Conservation (phyloP, 2,329 filamentous ascomycete genomes). For the Fusarium pilosicola region DNA sequence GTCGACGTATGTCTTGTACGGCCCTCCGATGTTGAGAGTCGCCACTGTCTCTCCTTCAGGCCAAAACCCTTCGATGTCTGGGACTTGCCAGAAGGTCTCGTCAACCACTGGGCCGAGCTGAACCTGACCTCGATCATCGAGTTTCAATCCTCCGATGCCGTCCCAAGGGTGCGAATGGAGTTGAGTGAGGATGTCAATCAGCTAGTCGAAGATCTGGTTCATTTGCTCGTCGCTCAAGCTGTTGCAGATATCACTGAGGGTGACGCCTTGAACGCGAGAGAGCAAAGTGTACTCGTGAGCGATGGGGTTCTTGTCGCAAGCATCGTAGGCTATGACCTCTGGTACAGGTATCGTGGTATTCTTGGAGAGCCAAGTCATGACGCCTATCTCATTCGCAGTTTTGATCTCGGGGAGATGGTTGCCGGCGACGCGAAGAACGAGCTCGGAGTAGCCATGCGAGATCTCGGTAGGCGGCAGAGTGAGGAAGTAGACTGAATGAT, state of each 20-base stretch:
- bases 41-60: neutral
- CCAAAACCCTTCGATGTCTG: neutral
- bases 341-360: neutral
- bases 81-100: neutral
- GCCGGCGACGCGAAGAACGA: neutral
- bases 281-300: neutral
- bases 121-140: accelerated
- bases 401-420: neutral
- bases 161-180: neutral
- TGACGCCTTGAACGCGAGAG: accelerated
- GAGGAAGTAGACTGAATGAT: neutral
- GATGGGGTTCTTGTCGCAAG: accelerated
- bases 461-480: accelerated
- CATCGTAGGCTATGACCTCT: neutral
- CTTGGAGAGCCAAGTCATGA: neutral
- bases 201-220: neutral
- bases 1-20: neutral
- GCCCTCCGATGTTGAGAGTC: neutral
- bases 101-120: neutral
- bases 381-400: neutral
- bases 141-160: neutral
- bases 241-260: neutral
- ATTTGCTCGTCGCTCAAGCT: neutral
- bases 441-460: neutral
- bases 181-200: neutral